These are phyloP conservation scores for Albugo candida DNA, from an alignment of 352 stramenopile genomes.

Conservation along the genomic window DNA sequence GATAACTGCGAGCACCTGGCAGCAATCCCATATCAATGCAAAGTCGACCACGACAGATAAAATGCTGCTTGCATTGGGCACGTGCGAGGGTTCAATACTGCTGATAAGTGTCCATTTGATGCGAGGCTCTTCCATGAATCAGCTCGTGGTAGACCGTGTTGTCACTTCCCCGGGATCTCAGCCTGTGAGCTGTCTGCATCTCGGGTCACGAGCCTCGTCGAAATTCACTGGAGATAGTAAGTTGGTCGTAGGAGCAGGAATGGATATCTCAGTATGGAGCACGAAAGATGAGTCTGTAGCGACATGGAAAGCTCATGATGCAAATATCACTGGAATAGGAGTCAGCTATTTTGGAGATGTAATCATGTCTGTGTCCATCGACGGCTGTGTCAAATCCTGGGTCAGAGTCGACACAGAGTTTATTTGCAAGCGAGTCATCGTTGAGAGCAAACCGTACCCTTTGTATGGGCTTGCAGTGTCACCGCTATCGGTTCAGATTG, in stretches of 20 bases:
- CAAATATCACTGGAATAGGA: constrained; percentile 42
- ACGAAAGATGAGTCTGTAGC: constrained; percentile 23
- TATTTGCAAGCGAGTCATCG: no score
- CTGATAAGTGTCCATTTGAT: constrained; percentile 19
- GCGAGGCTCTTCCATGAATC: constrained; percentile 4
- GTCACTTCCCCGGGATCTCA: constrained; percentile 34
- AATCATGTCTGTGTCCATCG: constrained; percentile 35
- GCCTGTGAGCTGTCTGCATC: constrained; percentile 32
- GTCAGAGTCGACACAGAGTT: not conserved
- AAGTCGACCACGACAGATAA: constrained; percentile 4
- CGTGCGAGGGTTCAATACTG: constrained; percentile 35
- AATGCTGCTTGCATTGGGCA: constrained; percentile 33
- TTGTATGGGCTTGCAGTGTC: constrained; percentile 55
- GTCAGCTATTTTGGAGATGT: constrained; percentile 41
- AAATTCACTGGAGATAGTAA: constrained; percentile 28
- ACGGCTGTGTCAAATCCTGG: constrained; percentile 47
- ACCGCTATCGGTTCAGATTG: constrained; percentile 43
- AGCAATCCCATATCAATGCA: constrained; percentile 24
- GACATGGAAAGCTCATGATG: constrained; percentile 45
- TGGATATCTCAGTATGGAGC: constrained; percentile 52
- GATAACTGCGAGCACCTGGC: constrained; percentile 44
- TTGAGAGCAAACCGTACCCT: constrained; percentile 14
- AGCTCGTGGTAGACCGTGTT: constrained; percentile 23
- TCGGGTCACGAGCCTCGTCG: constrained; percentile 29
- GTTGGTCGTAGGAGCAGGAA: constrained; percentile 37